These are phyloP conservation scores for Diplocarpon rosae DNA, from an alignment of 2,329 filamentous ascomycete genomes.

Conservation along the genomic window DNA sequence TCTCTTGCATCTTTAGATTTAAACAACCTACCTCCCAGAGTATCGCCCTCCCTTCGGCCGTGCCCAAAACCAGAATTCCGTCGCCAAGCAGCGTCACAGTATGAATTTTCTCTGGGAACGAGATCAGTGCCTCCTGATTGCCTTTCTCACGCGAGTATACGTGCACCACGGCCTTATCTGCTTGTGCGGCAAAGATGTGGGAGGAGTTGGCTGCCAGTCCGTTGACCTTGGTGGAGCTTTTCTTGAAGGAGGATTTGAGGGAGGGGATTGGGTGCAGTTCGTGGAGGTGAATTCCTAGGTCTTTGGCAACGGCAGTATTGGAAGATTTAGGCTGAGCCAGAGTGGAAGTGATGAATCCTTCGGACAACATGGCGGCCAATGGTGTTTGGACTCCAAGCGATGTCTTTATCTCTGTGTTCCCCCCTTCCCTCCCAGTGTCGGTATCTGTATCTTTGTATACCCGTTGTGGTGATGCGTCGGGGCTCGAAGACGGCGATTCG, in stretches of 20 bases:
- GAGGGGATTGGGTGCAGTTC: slow-evolving; percentile 66
- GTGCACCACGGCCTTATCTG: slow-evolving; percentile 84
- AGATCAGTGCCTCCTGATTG: slow-evolving; percentile 78
- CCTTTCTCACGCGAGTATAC: slow-evolving; percentile 78
- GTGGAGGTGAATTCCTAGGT: slow-evolving; percentile 80
- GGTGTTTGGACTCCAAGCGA: neutral
- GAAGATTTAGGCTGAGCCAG: slow-evolving; percentile 46
- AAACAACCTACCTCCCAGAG: slow-evolving; percentile 73
- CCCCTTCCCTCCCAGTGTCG: neutral
- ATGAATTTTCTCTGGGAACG: slow-evolving; percentile 78
- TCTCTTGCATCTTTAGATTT: neutral
- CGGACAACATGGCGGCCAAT: slow-evolving; percentile 40
- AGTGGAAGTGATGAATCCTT: slow-evolving; percentile 49
- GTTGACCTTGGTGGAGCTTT: slow-evolving; percentile 71
- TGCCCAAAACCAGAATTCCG: slow-evolving; percentile 65
- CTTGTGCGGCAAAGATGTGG: slow-evolving; percentile 85
- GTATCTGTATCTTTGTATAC: neutral
- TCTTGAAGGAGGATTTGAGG: slow-evolving; percentile 78
- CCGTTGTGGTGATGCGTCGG: too few relatives aligned
- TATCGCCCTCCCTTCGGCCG: slow-evolving; percentile 73
- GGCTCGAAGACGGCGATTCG: too few relatives aligned
- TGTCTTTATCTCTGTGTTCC: neutral
- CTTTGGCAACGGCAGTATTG: slow-evolving; percentile 57
- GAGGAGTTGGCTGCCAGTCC: slow-evolving; percentile 69
- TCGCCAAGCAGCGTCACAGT: slow-evolving; percentile 63